phyloP scores from a whole-genome alignment of 768 basidiomycete species.

The Trametes sanguinea region DNA sequence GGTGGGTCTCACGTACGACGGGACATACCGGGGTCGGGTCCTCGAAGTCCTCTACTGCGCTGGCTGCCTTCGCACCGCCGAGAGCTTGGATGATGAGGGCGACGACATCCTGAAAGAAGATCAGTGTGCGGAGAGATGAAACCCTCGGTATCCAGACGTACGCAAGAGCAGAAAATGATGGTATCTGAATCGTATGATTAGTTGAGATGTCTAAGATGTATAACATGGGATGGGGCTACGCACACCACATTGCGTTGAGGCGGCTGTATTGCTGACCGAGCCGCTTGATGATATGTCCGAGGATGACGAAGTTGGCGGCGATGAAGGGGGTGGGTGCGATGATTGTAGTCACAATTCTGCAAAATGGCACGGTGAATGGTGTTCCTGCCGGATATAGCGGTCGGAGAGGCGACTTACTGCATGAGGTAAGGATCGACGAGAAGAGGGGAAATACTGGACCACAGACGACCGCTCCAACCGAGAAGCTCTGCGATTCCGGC shows the following conservation, averaged over 20 bases:
- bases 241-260: conserved; percentile 45
- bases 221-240: too few species aligned
- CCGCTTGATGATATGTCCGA: conserved; percentile 47
- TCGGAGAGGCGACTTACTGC: conserved; percentile 34
- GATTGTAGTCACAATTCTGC: conserved; percentile 54
- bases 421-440: conserved; percentile 41
- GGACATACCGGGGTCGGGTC: conserved; percentile 27
- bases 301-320: conserved; percentile 61
- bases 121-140: neutral
- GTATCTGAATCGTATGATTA: conserved; percentile 41
- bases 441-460: conserved; percentile 33
- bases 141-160: conserved; percentile 16
- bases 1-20: neutral
- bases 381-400: neutral
- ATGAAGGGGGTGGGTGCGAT: conserved; percentile 57
- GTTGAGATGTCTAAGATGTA: too few species aligned
- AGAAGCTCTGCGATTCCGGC: conserved; percentile 39
- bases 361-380: neutral
- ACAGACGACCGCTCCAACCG: conserved; percentile 42
- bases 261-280: conserved; percentile 52
- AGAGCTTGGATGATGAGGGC: conserved; percentile 65
- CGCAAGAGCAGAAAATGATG: conserved; percentile 44
- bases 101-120: conserved; percentile 45
- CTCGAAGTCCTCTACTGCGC: conserved; percentile 25
- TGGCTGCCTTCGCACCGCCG: conserved; percentile 56